These are phyloP conservation scores for Metschnikowia rubicola DNA, from an alignment of 805 yeast species.

Conservation along the genomic window DNA sequence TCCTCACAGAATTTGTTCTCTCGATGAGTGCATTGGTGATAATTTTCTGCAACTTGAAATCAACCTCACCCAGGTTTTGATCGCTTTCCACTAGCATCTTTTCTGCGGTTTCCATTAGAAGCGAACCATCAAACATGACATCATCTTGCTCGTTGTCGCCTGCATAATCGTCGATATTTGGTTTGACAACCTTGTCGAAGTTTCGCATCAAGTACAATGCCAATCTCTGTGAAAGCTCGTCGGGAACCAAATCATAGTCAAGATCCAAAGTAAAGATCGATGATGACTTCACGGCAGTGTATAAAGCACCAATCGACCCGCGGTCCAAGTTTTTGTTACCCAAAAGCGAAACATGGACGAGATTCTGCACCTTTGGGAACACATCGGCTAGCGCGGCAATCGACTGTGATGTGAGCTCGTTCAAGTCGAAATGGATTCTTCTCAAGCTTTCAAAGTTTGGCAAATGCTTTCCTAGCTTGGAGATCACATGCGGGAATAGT, in stretches of 20 bases:
- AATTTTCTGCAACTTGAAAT: conserved; percentile 39
- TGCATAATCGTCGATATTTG: conserved; percentile 21
- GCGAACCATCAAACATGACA: conserved; percentile 69
- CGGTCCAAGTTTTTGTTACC: conserved; percentile 47
- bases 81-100: conserved; percentile 45
- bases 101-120: conserved; percentile 72
- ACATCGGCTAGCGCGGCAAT: conserved; percentile 48
- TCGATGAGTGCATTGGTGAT: conserved; percentile 50
- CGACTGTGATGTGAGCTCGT: conserved; percentile 45
- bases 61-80: conserved; percentile 23
- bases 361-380: conserved; percentile 44
- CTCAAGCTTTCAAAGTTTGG: conserved; percentile 45
- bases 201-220: conserved; percentile 57
- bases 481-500: conserved; percentile 48
- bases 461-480: conserved; percentile 40
- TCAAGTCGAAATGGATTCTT: conserved; percentile 53
- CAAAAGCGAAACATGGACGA: conserved; percentile 51
- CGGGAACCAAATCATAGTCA: conserved; percentile 51
- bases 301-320: conserved; percentile 46
- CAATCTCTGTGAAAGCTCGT: conserved; percentile 50
- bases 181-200: conserved; percentile 44
- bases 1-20: conserved; percentile 47
- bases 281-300: conserved; percentile 47
- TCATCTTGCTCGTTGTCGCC: conserved; percentile 47
- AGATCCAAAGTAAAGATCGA: conserved; percentile 51